Percentiles rank a stretch among this genome's conserved stretches.
These are phyloP conservation scores for Penicillium sclerotiorum DNA, from an alignment of 2,329 filamentous ascomycete genomes.

Conservation along the genomic window DNA sequence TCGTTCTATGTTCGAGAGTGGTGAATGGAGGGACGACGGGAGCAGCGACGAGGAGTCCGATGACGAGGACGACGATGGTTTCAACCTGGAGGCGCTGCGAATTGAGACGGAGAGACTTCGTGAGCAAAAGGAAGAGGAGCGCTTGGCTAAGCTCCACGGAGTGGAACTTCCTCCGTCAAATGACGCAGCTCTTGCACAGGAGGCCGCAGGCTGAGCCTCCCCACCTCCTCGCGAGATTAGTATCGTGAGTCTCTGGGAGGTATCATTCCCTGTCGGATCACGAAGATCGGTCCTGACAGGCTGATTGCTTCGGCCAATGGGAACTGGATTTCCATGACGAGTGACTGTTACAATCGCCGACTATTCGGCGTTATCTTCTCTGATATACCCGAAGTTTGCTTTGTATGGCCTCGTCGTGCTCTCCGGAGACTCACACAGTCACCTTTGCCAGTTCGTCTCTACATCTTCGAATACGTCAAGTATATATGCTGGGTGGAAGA, in stretches of 20 bases:
- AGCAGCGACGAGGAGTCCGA: conserved; percentile 62
- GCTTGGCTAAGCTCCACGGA: conserved; percentile 48
- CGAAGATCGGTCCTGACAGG: conserved; percentile 9
- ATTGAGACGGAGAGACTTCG: conserved; percentile 79
- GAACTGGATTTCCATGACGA: conserved; percentile 28
- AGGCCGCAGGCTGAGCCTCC: conserved; percentile 31
- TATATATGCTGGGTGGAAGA: conserved; percentile 8
- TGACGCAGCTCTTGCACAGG: conserved; percentile 24
- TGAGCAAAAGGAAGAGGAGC: conserved; percentile 76
- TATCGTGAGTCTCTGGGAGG: conserved; percentile 31
- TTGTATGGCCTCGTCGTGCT: conserved; percentile 23
- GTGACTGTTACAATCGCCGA: conserved; percentile 27
- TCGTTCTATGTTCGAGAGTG: conserved; percentile 92
- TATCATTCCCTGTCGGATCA: conserved; percentile 18
- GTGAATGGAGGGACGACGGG: conserved; percentile 76
- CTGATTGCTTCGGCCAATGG: conserved; percentile 15
- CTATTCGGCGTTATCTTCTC: conserved; percentile 2
- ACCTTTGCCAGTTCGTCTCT: conserved; percentile 10
- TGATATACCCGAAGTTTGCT: conserved; percentile 10
- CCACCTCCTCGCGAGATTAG: conserved; percentile 21
- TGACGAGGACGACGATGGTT: conserved; percentile 59
- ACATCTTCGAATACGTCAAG: background rate
- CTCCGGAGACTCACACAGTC: conserved; percentile 28
- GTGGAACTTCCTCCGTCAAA: conserved; percentile 22
- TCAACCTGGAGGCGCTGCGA: conserved; percentile 81